Percentiles rank a stretch among this genome's conserved stretches.
These are phyloP conservation scores for Capsicum pubescens DNA, from an alignment of 257 asterid species.

Conservation along the genomic window DNA sequence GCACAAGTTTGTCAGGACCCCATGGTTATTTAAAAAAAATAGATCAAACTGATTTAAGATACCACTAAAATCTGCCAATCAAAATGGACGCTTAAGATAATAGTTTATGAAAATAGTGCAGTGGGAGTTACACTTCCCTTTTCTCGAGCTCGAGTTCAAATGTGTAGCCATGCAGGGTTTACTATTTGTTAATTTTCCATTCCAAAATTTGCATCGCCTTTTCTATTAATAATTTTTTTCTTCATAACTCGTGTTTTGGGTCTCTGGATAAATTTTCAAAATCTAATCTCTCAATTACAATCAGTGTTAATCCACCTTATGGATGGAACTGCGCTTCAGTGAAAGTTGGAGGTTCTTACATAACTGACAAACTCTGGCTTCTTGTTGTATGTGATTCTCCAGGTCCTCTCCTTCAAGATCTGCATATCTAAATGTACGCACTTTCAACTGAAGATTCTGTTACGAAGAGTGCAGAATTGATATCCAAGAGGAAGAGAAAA, in stretches of 20 bases:
- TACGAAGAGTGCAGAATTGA: constrained; percentile 19
- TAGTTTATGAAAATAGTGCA: constrained; percentile 7
- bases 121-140: neutral
- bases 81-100: neutral
- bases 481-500: constrained; percentile 31
- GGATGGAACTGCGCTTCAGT: neutral
- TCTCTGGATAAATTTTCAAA: neutral
- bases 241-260: constrained; percentile 14
- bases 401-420: neutral
- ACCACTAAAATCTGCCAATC: neutral
- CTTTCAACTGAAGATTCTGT: constrained; percentile 18
- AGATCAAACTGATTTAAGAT: neutral
- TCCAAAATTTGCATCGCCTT: neutral
- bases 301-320: constrained; percentile 10
- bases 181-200: neutral
- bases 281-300: neutral
- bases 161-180: neutral
- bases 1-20: neutral
- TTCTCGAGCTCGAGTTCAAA: neutral
- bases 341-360: constrained; percentile 7
- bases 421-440: constrained; percentile 33
- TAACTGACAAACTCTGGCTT: constrained; percentile 6
- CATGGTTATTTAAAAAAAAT: neutral
- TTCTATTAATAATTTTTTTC: neutral
- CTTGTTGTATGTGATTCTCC: constrained; percentile 9